Conservation (phyloP, 2,329 filamentous ascomycete species). For the Harringtonia lauricola region DNA sequence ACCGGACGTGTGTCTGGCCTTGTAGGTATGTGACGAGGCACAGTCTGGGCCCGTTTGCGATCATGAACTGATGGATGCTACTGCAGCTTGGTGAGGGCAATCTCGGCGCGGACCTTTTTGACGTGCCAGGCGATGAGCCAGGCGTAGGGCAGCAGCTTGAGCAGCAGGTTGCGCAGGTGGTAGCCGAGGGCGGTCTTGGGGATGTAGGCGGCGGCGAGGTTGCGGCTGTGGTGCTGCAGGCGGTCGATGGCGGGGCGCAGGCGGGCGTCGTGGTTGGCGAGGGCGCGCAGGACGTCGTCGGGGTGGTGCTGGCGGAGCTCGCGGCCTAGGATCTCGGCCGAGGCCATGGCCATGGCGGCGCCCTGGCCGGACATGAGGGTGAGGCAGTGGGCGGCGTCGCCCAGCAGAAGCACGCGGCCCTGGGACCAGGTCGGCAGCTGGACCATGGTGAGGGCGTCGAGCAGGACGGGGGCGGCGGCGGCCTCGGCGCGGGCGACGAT, state of each 20-base stretch:
- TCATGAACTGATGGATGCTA: no score
- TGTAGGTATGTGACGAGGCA: no score
- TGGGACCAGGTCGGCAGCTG: not conserved
- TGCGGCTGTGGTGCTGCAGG: not conserved
- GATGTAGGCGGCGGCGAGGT: not conserved
- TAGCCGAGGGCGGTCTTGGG: not conserved
- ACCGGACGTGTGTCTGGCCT: no score
- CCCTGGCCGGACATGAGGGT: not conserved
- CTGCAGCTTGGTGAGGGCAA: not conserved
- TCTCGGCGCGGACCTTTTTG: not conserved
- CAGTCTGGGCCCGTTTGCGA: no score
- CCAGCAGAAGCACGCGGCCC: not conserved
- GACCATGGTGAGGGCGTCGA: slow-evolving; percentile 15
- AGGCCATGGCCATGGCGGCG: not conserved
- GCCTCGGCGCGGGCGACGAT: slow-evolving; percentile 14
- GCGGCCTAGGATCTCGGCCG: not conserved
- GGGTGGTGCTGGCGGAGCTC: not conserved
- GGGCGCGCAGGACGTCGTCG: not conserved
- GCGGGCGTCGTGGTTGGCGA: not conserved
- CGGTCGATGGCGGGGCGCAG: not conserved
- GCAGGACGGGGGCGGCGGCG: slow-evolving; percentile 22
- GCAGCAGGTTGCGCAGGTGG: slow-evolving; percentile 1
- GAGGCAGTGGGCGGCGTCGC: not conserved
- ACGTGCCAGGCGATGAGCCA: not conserved
- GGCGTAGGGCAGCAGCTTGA: slow-evolving; percentile 1